Percentiles rank a stretch among this genome's conserved stretches.
These are phyloP conservation scores for Athelia sp. DNA, from an alignment of 1,284 basidiomycete species.

Conservation along the genomic window DNA sequence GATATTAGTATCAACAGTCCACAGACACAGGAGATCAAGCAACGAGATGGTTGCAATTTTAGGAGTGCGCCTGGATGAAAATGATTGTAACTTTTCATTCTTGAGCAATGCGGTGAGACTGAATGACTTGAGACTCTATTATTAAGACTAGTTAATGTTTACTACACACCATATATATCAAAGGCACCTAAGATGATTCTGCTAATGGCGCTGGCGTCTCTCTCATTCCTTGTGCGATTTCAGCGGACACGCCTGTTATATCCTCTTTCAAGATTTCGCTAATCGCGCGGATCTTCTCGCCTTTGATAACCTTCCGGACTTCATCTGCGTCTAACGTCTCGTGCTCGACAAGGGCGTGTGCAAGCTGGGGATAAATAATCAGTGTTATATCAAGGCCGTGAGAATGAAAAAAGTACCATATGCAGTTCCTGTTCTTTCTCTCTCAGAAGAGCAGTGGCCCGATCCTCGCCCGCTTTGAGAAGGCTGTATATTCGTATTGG, in stretches of 20 bases:
- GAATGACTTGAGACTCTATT: too few species aligned
- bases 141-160: too few species aligned
- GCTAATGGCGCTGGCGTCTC: too few species aligned
- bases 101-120: too few species aligned
- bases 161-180: too few species aligned
- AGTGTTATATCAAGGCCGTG: slow-evolving; percentile 9
- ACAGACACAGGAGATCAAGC: too few species aligned
- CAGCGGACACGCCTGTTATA: slow-evolving; percentile 28
- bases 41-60: too few species aligned
- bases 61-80: too few species aligned
- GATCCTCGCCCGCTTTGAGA: slow-evolving; percentile 68
- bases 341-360: slow-evolving; percentile 85
- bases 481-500: slow-evolving; percentile 43
- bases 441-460: slow-evolving; percentile 67
- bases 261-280: slow-evolving; percentile 60
- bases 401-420: slow-evolving; percentile 44
- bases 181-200: too few species aligned
- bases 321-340: slow-evolving; percentile 89
- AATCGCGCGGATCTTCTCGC: slow-evolving; percentile 69
- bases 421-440: slow-evolving; percentile 78
- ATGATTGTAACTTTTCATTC: too few species aligned
- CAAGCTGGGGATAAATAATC: slow-evolving; percentile 50
- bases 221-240: too few species aligned
- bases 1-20: too few species aligned
- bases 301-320: slow-evolving; percentile 80